Percentiles rank a stretch among this genome's conserved stretches.
phyloP scores from a whole-genome alignment of 805 yeast genomes.

The Jamesozyma rosinii region DNA sequence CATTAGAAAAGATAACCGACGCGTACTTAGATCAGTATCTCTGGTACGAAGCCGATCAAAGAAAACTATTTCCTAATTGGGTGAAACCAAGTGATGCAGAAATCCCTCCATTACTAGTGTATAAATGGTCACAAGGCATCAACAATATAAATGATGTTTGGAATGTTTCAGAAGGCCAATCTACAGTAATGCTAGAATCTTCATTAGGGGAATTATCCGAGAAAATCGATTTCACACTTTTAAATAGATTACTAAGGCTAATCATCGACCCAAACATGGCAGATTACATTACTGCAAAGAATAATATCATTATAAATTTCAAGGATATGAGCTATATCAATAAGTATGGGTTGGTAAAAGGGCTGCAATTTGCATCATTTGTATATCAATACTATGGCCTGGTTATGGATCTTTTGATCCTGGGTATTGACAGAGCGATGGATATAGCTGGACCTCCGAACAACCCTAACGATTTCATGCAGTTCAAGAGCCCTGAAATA shows the following conservation, averaged over 20 bases:
- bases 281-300: conserved; percentile 87
- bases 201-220: conserved; percentile 63
- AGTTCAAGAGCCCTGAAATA: conserved; percentile 47
- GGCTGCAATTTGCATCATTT: conserved; percentile 84
- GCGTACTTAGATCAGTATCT: conserved; percentile 91
- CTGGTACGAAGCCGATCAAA: conserved; percentile 89
- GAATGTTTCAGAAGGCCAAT: conserved; percentile 66
- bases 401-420: conserved; percentile 65
- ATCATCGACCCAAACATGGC: conserved; percentile 86
- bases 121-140: conserved; percentile 90
- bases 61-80: conserved; percentile 90
- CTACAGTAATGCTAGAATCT: conserved; percentile 79
- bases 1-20: conserved; percentile 90
- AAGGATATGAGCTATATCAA: conserved; percentile 95
- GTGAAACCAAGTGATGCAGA: conserved; percentile 90
- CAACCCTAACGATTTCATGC: conserved; percentile 69
- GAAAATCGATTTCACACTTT: conserved; percentile 76
- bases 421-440: conserved; percentile 80
- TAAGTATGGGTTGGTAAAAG: conserved; percentile 78
- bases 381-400: conserved; percentile 86
- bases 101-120: conserved; percentile 82
- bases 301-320: conserved; percentile 69
- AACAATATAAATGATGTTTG: conserved; percentile 72
- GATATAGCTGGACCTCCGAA: conserved; percentile 75
- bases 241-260: conserved; percentile 71